These are phyloP conservation scores for Alternaria conjuncta DNA, from an alignment of 2,329 filamentous ascomycete genomes.

Conservation along the genomic window DNA sequence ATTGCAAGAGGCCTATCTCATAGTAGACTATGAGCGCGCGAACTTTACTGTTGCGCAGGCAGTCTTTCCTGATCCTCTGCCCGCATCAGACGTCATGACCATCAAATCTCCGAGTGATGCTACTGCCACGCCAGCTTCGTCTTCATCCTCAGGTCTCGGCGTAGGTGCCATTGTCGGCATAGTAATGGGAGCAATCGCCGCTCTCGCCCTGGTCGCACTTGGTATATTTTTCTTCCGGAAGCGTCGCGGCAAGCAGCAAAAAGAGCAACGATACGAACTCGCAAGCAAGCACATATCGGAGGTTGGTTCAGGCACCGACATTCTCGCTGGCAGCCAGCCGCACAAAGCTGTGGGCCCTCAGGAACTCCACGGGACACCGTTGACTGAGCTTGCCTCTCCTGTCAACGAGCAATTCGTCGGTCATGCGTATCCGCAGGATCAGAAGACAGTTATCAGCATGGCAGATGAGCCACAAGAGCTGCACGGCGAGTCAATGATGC, in stretches of 20 bases:
- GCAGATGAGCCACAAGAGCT: slow-evolving; percentile 35
- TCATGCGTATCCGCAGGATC: slow-evolving; percentile 21
- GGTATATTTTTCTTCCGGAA: slow-evolving; percentile 31
- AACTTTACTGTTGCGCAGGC: slow-evolving; percentile 56
- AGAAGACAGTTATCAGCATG: slow-evolving; percentile 28
- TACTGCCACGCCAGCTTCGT: background rate
- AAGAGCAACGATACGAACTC: slow-evolving; percentile 27
- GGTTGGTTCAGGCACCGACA: slow-evolving; percentile 13
- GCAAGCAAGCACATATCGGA: slow-evolving; percentile 28
- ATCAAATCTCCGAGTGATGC: slow-evolving; percentile 23
- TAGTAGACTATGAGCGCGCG: slow-evolving; percentile 55
- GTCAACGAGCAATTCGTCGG: slow-evolving; percentile 4
- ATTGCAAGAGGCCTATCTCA: slow-evolving; percentile 68
- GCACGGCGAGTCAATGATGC: slow-evolving; percentile 25
- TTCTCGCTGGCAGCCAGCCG: slow-evolving; percentile 1
- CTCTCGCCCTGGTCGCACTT: slow-evolving; percentile 27
- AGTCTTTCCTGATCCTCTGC: slow-evolving; percentile 39
- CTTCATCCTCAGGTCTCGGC: slow-evolving; percentile 20
- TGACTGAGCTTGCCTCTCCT: slow-evolving; percentile 32
- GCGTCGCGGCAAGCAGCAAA: slow-evolving; percentile 14
- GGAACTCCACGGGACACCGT: slow-evolving; percentile 34
- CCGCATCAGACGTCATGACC: slow-evolving; percentile 35
- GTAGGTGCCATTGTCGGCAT: slow-evolving; percentile 44
- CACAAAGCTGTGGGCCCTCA: slow-evolving; percentile 26
- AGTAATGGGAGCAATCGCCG: slow-evolving; percentile 28